These are phyloP conservation scores for Aspergillus tubingensis DNA, from an alignment of 2,329 filamentous ascomycete species.

Conservation along the genomic window DNA sequence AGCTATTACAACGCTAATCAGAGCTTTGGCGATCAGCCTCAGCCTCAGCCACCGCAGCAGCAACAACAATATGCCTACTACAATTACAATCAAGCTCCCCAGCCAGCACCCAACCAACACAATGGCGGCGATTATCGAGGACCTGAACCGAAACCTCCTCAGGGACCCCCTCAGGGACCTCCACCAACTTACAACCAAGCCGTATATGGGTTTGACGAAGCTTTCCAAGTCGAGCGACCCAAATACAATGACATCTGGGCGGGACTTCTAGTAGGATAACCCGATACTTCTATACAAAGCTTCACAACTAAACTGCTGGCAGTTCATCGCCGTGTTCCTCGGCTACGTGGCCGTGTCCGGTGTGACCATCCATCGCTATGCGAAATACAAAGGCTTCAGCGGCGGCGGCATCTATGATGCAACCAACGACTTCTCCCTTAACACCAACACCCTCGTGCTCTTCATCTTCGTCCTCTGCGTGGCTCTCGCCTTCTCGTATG, in stretches of 20 bases:
- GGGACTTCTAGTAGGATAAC: slow-evolving; percentile 67
- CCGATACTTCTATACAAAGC: neutral
- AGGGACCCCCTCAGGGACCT: slow-evolving; percentile 22
- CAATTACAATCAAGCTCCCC: slow-evolving; percentile 19
- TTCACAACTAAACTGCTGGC: slow-evolving; percentile 5
- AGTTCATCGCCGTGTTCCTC: slow-evolving; percentile 69
- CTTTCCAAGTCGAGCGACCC: slow-evolving; percentile 79
- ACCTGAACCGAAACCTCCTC: slow-evolving; percentile 25
- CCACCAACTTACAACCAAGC: slow-evolving; percentile 34
- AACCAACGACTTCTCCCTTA: slow-evolving; percentile 66
- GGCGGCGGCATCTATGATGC: slow-evolving; percentile 74
- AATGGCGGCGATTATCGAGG: slow-evolving; percentile 12
- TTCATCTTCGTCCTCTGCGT: slow-evolving; percentile 77
- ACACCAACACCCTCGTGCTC: slow-evolving; percentile 82
- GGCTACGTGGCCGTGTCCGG: slow-evolving; percentile 78
- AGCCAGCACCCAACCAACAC: slow-evolving; percentile 24
- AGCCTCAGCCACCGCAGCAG: slow-evolving; percentile 20
- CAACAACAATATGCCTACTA: slow-evolving; percentile 17
- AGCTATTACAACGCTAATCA: slow-evolving; percentile 39
- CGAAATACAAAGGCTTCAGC: slow-evolving; percentile 61
- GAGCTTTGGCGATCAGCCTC: slow-evolving; percentile 23
- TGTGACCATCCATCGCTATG: slow-evolving; percentile 74
- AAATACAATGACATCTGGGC: slow-evolving; percentile 93
- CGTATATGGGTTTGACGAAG: slow-evolving; percentile 67
- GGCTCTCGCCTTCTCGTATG: slow-evolving; percentile 72